phyloP scores from a whole-genome alignment of 257 asterid genomes.

The Primulina huaijiensis region DNA sequence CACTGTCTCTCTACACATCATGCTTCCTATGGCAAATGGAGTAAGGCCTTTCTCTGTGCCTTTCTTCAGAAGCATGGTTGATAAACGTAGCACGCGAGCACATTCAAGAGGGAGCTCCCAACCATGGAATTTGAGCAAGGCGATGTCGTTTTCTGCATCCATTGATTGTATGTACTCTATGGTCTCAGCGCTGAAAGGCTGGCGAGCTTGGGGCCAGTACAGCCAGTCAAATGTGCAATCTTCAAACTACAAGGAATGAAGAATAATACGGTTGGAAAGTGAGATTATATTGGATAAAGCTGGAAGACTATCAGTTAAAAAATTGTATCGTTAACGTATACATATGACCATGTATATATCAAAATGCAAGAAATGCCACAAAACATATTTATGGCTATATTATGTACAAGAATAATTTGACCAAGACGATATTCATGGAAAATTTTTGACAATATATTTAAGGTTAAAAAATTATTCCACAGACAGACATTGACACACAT shows the following conservation, averaged over 20 bases:
- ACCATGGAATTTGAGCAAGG: constrained; percentile 68
- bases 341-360: neutral
- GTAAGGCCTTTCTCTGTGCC: constrained; percentile 75
- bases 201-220: constrained; percentile 89
- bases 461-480: no score
- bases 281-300: constrained; percentile 6
- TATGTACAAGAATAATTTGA: neutral
- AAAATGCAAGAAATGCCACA: no score
- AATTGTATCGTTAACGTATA: neutral
- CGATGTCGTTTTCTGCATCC: constrained; percentile 75
- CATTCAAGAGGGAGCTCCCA: constrained; percentile 71
- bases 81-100: constrained; percentile 69
- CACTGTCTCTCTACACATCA: constrained; percentile 74
- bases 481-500: no score
- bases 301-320: constrained; percentile 1
- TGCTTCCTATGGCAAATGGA: constrained; percentile 66
- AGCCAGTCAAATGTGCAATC: constrained; percentile 95
- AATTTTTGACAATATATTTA: neutral
- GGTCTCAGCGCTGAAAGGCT: constrained; percentile 57
- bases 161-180: constrained; percentile 55
- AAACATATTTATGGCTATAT: neutral
- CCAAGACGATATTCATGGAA: neutral
- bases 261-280: constrained; percentile 6
- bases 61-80: constrained; percentile 93
- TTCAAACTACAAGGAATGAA: constrained; percentile 43